phyloP scores from a whole-genome alignment of 2,329 filamentous ascomycete species.

The Xylariaceae sp. region DNA sequence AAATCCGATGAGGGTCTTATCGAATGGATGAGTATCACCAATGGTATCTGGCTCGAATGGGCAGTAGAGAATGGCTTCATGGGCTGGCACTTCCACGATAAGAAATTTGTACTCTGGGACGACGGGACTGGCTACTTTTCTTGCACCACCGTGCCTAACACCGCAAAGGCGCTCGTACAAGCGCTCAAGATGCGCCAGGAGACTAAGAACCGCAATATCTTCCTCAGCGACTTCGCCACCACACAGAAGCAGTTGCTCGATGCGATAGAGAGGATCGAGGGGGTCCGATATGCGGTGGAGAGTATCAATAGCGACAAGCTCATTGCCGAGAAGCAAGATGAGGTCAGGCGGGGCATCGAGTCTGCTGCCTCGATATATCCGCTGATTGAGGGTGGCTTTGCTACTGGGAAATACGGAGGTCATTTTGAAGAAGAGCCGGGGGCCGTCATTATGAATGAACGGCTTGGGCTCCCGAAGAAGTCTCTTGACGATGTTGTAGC shows the following conservation, averaged over 20 bases:
- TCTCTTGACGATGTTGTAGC: slow-evolving; percentile 25
- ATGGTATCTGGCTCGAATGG: slow-evolving; percentile 31
- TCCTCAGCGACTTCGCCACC: slow-evolving; percentile 32
- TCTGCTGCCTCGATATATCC: slow-evolving; percentile 22
- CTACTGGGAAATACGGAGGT: slow-evolving; percentile 30
- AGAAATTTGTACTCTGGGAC: slow-evolving; percentile 29
- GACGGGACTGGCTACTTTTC: slow-evolving; percentile 33
- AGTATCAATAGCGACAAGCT: slow-evolving; percentile 24
- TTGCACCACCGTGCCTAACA: slow-evolving; percentile 34
- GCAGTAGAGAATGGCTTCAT: slow-evolving; percentile 25
- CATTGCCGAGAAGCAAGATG: slow-evolving; percentile 29
- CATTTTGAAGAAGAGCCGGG: slow-evolving; percentile 34
- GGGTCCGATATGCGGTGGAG: slow-evolving; percentile 35
- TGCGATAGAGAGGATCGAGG: slow-evolving; percentile 46
- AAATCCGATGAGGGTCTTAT: slow-evolving; percentile 23
- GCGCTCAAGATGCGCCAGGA: slow-evolving; percentile 28
- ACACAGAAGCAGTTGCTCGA: slow-evolving; percentile 37
- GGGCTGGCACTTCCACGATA: slow-evolving; percentile 22
- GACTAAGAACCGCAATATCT: slow-evolving; percentile 32
- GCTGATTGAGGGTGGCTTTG: slow-evolving; percentile 33
- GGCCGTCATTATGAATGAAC: slow-evolving; percentile 30
- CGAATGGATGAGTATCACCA: slow-evolving; percentile 30
- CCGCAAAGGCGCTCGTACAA: slow-evolving; percentile 27
- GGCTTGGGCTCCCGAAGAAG: slow-evolving; percentile 25
- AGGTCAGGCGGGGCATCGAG: slow-evolving; percentile 21